Evolutionary conservation across 1,139 yeast genomes (phyloP).

Genomic region (Diutina ranongensis): DNA sequence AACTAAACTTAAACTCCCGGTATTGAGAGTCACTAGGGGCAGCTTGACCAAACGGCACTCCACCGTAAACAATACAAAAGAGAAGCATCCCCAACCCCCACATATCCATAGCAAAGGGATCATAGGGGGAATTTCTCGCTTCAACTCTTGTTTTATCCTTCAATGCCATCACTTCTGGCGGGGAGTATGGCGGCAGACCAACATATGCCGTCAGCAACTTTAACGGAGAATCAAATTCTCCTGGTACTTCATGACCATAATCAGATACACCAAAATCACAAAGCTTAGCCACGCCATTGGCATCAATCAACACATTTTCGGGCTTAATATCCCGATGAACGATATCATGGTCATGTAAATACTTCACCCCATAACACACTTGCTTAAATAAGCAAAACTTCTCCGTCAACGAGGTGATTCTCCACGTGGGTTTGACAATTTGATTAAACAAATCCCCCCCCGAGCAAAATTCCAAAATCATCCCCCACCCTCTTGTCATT

Average conservation of each 20-base stretch:
- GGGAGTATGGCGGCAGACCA: slow-evolving; percentile 73
- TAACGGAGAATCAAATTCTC: slow-evolving; percentile 38
- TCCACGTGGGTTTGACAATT: slow-evolving; percentile 38
- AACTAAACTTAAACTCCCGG: slow-evolving; percentile 46
- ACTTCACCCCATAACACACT: slow-evolving; percentile 39
- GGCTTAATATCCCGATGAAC: slow-evolving; percentile 61
- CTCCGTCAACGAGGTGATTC: slow-evolving; percentile 28
- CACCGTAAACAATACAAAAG: slow-evolving; percentile 48
- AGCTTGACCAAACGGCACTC: slow-evolving; percentile 51
- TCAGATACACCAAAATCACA: slow-evolving; percentile 73
- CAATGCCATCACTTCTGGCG: slow-evolving; percentile 62
- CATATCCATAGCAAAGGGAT: slow-evolving; percentile 58
- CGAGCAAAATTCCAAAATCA: slow-evolving; percentile 52
- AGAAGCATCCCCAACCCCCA: slow-evolving; percentile 66
- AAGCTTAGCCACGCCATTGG: slow-evolving; percentile 50
- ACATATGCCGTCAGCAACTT: slow-evolving; percentile 38
- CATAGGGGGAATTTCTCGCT: slow-evolving; percentile 36
- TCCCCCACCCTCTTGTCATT: slow-evolving; percentile 66
- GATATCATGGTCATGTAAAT: slow-evolving; percentile 43
- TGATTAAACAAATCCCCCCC: slow-evolving; percentile 42
- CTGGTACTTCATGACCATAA: slow-evolving; percentile 46
- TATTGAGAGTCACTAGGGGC: slow-evolving; percentile 38
- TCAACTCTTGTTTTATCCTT: slow-evolving; percentile 27
- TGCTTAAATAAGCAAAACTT: slow-evolving; percentile 55
- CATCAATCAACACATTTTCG: slow-evolving; percentile 46